Conservation (phyloP, 108 stramenopile genomes). For the Chaetoceros tenuissimus region DNA sequence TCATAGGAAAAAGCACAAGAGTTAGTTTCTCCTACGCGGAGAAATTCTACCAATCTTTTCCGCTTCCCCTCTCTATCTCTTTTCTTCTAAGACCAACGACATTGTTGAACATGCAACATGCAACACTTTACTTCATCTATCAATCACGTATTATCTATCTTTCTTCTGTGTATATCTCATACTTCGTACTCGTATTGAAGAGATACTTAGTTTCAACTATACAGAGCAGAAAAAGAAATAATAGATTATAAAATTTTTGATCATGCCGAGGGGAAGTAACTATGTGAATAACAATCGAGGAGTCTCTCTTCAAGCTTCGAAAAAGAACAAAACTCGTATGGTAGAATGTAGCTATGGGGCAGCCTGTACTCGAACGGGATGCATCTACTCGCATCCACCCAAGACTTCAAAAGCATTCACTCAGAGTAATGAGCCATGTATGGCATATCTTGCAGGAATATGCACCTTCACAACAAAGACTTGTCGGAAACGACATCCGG, state of each 20-base stretch:
- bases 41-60: no score
- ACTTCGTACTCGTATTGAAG: no score
- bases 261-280: slow-evolving; percentile 41
- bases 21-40: no score
- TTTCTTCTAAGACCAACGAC: no score
- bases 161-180: no score
- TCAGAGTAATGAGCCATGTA: slow-evolving; percentile 51
- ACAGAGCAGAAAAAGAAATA: no score
- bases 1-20: no score
- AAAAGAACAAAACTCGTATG: slow-evolving; percentile 21
- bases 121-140: no score
- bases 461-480: slow-evolving; percentile 48
- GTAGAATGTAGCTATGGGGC: slow-evolving; percentile 52
- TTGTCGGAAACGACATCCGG: slow-evolving; percentile 78
- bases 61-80: no score
- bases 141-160: no score
- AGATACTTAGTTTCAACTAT: no score
- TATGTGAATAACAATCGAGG: slow-evolving; percentile 37
- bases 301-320: slow-evolving; percentile 12
- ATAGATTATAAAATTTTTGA: background rate
- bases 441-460: slow-evolving; percentile 64
- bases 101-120: no score
- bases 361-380: slow-evolving; percentile 62
- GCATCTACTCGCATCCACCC: slow-evolving; percentile 68
- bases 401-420: slow-evolving; percentile 10